Evolutionary conservation across 2,329 filamentous ascomycete species (phyloP).

Genomic region (Fusarium acutatum): DNA sequence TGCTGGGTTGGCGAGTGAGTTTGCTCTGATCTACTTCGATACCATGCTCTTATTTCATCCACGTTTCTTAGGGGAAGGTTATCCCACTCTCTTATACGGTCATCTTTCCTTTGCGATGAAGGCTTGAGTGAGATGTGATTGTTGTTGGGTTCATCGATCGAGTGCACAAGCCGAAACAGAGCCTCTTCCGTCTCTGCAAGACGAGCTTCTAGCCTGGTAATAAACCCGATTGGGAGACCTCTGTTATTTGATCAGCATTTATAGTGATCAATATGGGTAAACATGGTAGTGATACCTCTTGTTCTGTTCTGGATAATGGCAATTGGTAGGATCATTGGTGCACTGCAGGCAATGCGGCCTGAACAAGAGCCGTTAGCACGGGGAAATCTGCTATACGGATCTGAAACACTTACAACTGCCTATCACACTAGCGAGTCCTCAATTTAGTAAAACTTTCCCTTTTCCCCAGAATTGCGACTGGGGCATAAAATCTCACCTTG

Average conservation of each 20-base stretch:
- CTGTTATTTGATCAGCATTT: slow-evolving; percentile 22
- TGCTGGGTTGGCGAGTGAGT: not conserved
- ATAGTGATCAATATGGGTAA: fast-evolving
- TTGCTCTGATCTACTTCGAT: not conserved
- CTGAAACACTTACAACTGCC: slow-evolving; percentile 23
- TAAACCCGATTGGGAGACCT: slow-evolving; percentile 50
- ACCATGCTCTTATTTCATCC: slow-evolving; percentile 38
- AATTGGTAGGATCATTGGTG: slow-evolving; percentile 41
- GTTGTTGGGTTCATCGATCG: not conserved
- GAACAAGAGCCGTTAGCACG: not conserved
- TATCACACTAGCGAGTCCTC: slow-evolving; percentile 24
- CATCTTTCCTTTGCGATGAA: slow-evolving; percentile 37
- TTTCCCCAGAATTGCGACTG: too few species aligned
- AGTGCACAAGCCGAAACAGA: slow-evolving; percentile 37
- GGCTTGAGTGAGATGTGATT: not conserved
- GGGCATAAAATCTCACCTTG: slow-evolving; percentile 35
- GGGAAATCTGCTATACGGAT: fast-evolving
- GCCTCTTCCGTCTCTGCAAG: slow-evolving; percentile 46
- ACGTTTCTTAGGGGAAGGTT: slow-evolving; percentile 29
- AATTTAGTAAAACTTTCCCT: not conserved
- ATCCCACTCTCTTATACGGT: slow-evolving; percentile 44
- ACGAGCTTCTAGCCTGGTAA: slow-evolving; percentile 50
- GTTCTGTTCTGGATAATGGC: slow-evolving; percentile 47
- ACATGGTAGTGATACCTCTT: slow-evolving; percentile 37
- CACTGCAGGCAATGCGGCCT: slow-evolving; percentile 46